Base-by-base conservation (phyloP, 257 asterid genomes). In the Solanum pennellii region DNA sequence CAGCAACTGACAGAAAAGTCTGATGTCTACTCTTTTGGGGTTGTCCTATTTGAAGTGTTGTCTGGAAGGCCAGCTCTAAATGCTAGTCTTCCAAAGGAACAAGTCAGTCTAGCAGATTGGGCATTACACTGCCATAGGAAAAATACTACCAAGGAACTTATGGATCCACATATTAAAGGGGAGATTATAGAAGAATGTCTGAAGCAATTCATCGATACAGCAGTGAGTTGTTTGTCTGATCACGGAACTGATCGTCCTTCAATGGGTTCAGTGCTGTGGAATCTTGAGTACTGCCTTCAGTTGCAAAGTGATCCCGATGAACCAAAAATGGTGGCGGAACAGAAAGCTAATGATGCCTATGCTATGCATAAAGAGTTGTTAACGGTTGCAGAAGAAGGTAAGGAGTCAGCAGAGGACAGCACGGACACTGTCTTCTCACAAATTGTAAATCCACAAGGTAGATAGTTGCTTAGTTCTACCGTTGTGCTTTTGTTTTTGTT, bases 21-120 rank as follows among this genome's bases (percentile, higher is more conserved):
- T 2, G 98, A 95, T 85, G 96, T 95, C 1, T 95, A 94, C 73
- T 94, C 98, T 0, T 95, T 93, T 27, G 97, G 98, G 1, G 98
- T 95, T 2, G 97, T 94, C 5, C 92, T 95, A 2, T 91, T 94
- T 20, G 97, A 95, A 85, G 96, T 92, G 10, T 8, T 94, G 82
- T 93, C 93, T 47, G 98, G 93, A 42, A 89, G 98, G 85, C 94
- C 98, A 7, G 94, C 98, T 14, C 89, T 95, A 11, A 77, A 87
- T 83, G 92, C 95, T 1, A 87, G 23, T 59, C 94, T 92, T 62
- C 93, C 95, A 0, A 94, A 86, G 62, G 96, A 94, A 65, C 94
- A 95, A 82, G 95, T 92, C 12, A 91, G 94, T 86, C 84, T 95
- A 82, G 97, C 95, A 3, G 98, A 94, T 86, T 94, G 96, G 97